Evolutionary conservation across 2,329 filamentous ascomycete species (phyloP).

Genomic region (Fonsecaea nubica): DNA sequence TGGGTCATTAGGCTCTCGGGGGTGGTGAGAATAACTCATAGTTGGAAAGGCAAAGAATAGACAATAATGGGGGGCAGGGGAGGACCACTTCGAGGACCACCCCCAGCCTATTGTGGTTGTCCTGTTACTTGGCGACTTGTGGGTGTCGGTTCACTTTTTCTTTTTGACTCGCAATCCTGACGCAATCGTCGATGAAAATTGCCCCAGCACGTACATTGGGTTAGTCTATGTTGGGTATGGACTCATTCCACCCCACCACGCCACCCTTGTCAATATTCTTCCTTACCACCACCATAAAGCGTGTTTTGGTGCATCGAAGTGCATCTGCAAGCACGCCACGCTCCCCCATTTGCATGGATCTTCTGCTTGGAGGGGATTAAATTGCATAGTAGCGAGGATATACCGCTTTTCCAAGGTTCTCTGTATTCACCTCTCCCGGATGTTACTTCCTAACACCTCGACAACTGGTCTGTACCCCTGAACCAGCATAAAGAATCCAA

Average conservation of each 20-base stretch:
- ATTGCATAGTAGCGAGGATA: background rate
- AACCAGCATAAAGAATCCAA: background rate
- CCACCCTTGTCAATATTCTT: background rate
- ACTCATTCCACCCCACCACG: background rate
- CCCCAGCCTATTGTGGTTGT: background rate
- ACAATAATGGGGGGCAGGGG: background rate
- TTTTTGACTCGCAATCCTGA: conserved; percentile 20
- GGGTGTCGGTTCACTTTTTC: background rate
- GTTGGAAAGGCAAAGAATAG: background rate
- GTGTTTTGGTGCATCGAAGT: background rate
- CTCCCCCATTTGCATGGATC: background rate
- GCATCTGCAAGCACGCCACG: conserved; percentile 3
- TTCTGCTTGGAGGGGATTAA: background rate
- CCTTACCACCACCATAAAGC: background rate
- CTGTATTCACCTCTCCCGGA: background rate
- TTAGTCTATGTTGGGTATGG: background rate
- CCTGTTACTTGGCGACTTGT: background rate
- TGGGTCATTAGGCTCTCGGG: background rate
- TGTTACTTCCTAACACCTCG: background rate
- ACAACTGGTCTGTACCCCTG: background rate
- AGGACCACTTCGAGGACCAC: too few species aligned
- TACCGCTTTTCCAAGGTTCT: background rate
- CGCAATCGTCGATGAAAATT: conserved; percentile 14
- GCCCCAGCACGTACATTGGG: background rate
- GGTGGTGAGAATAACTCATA: background rate